Percentiles rank a stretch among this genome's conserved stretches.
Conservation (phyloP, 768 basidiomycete genomes). For the Termitomyces eurrhizus region DNA sequence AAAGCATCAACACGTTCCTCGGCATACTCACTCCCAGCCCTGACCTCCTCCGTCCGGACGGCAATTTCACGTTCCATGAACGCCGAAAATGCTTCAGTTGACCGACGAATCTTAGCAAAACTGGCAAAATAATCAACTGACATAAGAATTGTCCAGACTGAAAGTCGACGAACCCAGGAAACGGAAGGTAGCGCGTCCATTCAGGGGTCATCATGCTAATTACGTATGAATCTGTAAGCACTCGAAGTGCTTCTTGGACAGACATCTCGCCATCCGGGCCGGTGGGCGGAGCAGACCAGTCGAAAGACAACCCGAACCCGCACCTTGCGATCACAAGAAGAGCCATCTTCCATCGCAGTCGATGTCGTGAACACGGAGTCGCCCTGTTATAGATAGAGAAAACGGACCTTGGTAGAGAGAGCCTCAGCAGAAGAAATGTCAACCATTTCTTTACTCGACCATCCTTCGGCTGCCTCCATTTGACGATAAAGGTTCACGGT, state of each 20-base stretch:
- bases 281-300: conserved; percentile 33
- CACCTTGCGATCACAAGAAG: conserved; percentile 39
- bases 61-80: conserved; percentile 37
- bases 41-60: conserved; percentile 26
- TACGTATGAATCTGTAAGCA: conserved; percentile 25
- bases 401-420: conserved; percentile 2
- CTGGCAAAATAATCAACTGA: conserved; percentile 14
- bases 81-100: conserved; percentile 22
- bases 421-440: conserved; percentile 14
- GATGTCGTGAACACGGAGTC: conserved; percentile 6
- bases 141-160: neutral
- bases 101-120: conserved; percentile 23
- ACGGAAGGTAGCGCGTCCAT: conserved; percentile 12
- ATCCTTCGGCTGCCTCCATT: conserved; percentile 25
- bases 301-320: conserved; percentile 39
- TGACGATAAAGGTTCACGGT: conserved; percentile 25
- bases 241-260: conserved; percentile 30
- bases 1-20: conserved; percentile 29
- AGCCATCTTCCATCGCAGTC: conserved; percentile 32
- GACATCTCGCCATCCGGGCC: conserved; percentile 32
- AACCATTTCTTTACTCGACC: conserved; percentile 16
- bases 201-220: neutral
- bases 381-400: neutral
- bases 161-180: conserved; percentile 9
- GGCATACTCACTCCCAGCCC: neutral